These are phyloP conservation scores for Claviceps purpurea DNA, from an alignment of 2,329 filamentous ascomycete species.

Conservation along the genomic window DNA sequence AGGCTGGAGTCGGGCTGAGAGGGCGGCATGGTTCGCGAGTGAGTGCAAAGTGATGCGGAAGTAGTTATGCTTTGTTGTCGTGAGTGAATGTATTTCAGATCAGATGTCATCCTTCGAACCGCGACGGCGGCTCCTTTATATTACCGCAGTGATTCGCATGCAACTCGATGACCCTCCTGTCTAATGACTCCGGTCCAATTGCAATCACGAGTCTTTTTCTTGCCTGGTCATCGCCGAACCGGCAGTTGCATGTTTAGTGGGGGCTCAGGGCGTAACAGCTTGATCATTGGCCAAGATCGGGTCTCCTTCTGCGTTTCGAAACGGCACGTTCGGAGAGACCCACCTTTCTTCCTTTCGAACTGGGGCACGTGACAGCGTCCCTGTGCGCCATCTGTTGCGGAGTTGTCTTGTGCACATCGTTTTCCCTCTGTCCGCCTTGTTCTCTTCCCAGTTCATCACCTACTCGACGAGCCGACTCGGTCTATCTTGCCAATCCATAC, in stretches of 20 bases:
- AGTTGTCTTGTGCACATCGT: background rate
- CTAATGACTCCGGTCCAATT: background rate
- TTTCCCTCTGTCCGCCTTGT: conserved; percentile 5
- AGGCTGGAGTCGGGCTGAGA: conserved; percentile 15
- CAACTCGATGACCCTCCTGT: background rate
- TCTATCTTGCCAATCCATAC: conserved; percentile 4
- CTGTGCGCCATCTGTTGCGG: background rate
- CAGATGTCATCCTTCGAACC: background rate
- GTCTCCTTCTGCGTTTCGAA: background rate
- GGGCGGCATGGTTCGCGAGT: conserved; percentile 16
- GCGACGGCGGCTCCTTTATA: background rate
- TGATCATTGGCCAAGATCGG: background rate
- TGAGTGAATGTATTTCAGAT: too few relatives aligned
- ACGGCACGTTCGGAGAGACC: background rate
- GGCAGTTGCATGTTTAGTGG: background rate
- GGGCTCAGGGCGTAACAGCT: background rate
- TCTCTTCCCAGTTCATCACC: conserved; percentile 5
- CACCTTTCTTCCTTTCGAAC: background rate
- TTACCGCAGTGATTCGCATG: too few relatives aligned
- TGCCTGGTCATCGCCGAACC: background rate
- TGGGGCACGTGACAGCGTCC: background rate
- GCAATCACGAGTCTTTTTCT: background rate
- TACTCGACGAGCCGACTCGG: conserved; percentile 11
- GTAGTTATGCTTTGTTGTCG: too few relatives aligned
- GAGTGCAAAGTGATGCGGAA: too few relatives aligned